These are phyloP conservation scores for Macrocybe gigantea DNA, from an alignment of 768 basidiomycete species.

Conservation along the genomic window DNA sequence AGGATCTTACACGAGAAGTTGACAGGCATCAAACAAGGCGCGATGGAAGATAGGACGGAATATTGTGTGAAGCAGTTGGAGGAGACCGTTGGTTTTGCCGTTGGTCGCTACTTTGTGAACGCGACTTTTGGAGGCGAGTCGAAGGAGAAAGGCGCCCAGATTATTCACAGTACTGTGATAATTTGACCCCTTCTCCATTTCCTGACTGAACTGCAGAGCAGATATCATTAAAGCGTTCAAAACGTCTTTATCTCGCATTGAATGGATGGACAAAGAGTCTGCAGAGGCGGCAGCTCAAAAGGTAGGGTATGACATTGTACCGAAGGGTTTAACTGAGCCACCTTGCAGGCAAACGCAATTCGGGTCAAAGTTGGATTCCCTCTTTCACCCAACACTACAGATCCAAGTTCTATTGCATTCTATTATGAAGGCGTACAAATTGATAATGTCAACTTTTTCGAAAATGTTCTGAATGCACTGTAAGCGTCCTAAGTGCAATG, in stretches of 20 bases:
- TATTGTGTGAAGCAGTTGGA: constrained; percentile 76
- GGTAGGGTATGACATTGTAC: constrained; percentile 29
- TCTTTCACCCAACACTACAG: constrained; percentile 72
- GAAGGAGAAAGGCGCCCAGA: constrained; percentile 70
- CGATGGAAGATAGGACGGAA: constrained; percentile 75
- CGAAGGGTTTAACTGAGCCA: not conserved
- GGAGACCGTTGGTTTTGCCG: constrained; percentile 76
- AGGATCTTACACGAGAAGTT: constrained; percentile 66
- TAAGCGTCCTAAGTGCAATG: constrained; percentile 13
- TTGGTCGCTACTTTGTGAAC: constrained; percentile 86
- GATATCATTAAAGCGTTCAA: constrained; percentile 85
- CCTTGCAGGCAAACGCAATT: constrained; percentile 64
- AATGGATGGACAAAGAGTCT: constrained; percentile 91
- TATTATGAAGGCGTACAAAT: constrained; percentile 76
- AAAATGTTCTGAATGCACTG: constrained; percentile 70
- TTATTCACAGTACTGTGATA: constrained; percentile 62
- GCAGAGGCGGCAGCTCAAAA: constrained; percentile 81
- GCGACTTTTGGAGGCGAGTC: constrained; percentile 77
- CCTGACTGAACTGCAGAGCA: constrained; percentile 19
- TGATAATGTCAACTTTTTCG: constrained; percentile 69
- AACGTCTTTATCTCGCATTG: constrained; percentile 59
- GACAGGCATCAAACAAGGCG: constrained; percentile 83
- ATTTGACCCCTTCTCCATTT: not conserved
- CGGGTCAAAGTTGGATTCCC: constrained; percentile 94
- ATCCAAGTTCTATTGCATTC: constrained; percentile 57